These are phyloP conservation scores for Pulveroboletus ravenelii DNA, from an alignment of 768 basidiomycete genomes.

Conservation along the genomic window DNA sequence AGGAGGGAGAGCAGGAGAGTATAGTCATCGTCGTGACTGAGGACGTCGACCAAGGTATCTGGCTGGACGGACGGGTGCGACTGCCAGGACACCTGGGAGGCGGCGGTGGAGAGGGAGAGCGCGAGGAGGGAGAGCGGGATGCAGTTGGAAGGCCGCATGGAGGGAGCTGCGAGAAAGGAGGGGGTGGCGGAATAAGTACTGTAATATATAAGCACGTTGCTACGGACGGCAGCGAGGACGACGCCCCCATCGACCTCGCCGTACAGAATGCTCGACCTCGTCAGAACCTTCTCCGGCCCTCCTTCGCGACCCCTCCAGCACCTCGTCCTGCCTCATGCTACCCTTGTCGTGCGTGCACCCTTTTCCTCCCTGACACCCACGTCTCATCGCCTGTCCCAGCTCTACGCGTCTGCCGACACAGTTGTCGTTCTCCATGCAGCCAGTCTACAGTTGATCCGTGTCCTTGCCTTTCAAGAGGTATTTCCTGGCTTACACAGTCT, in stretches of 20 bases:
- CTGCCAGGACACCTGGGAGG: constrained; percentile 24
- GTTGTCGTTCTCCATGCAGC: constrained; percentile 70
- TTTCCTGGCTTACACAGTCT: constrained; percentile 56
- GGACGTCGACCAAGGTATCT: constrained; percentile 71
- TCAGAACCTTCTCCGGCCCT: constrained; percentile 43
- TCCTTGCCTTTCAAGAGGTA: constrained; percentile 76
- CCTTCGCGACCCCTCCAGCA: constrained; percentile 54
- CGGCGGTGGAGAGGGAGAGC: constrained; percentile 9
- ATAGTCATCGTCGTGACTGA: constrained; percentile 74
- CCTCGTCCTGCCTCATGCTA: constrained; percentile 50
- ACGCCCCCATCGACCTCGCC: too few relatives aligned
- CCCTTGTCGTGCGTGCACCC: constrained; percentile 52
- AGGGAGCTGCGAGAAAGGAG: not conserved
- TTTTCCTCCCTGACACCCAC: not conserved
- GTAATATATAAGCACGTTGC: constrained; percentile 8
- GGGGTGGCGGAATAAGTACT: too few relatives aligned
- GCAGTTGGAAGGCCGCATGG: constrained; percentile 33
- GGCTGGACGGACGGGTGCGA: constrained; percentile 29
- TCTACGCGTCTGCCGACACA: constrained; percentile 69
- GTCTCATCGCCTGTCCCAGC: constrained; percentile 34
- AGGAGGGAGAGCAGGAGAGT: constrained; percentile 69
- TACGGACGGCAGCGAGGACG: constrained; percentile 4
- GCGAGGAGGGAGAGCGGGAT: constrained; percentile 34
- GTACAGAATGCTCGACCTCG: constrained; percentile 48
- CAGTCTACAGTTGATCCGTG: constrained; percentile 57